Conservation (phyloP, 1,284 basidiomycete genomes). For the Ceratobasidium sp. region DNA sequence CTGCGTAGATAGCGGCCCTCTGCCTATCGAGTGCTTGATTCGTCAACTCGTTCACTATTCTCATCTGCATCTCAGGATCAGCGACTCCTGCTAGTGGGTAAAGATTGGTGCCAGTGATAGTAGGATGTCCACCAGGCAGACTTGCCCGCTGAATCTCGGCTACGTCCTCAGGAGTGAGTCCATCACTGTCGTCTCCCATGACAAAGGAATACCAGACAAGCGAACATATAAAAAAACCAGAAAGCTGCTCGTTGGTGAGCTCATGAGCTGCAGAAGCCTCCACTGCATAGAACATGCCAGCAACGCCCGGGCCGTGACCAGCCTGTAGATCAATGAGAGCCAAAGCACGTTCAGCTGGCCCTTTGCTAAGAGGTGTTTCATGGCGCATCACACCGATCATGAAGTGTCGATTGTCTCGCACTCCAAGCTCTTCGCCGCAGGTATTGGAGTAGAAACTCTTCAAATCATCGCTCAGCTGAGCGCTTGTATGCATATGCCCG, state of each 20-base stretch:
- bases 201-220: background rate
- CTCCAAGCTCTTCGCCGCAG: background rate
- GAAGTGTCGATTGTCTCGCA: background rate
- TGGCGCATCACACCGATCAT: background rate
- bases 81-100: too few relatives aligned
- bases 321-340: constrained; percentile 1
- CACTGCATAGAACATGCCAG: background rate
- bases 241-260: background rate
- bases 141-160: too few relatives aligned
- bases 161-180: too few relatives aligned
- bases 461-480: too few relatives aligned
- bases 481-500: background rate
- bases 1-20: too few relatives aligned
- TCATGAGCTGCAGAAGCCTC: background rate
- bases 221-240: background rate
- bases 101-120: too few relatives aligned
- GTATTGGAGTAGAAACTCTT: background rate
- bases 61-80: too few relatives aligned
- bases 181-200: background rate
- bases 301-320: background rate
- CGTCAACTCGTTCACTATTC: too few relatives aligned
- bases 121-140: too few relatives aligned
- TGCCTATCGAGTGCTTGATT: too few relatives aligned
- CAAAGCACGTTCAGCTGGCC: background rate
- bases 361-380: background rate